Base-by-base conservation (phyloP, 2,329 filamentous ascomycete genomes). In the Periconia macrospinosa region DNA sequence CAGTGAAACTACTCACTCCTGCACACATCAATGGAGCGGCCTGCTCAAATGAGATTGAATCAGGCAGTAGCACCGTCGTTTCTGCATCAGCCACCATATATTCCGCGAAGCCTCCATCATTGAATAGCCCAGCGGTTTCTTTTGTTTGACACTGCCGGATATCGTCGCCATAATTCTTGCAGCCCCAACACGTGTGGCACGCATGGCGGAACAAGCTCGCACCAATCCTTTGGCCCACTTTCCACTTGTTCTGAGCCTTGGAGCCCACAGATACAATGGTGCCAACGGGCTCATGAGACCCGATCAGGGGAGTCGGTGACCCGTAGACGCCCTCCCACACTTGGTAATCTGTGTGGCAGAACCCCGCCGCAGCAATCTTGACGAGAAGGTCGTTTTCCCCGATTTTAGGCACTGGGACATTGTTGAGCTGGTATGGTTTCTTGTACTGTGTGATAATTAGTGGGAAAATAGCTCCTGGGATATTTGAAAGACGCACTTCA, bases 281-380 rank as follows among this genome's bases (percentile, higher is more conserved):
- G 17, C 83, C 83, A 15, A 81, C 71, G 17, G 82, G 82, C 68
- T 86, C 83, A 48, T 63, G 60, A 1, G 57, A 62, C 27, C 50
- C 54, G 64, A 77, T 85, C 52, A 76, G 75, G 0, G 84, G 83
- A 1, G 86, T 73, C 2, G 67, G 51, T 0, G 77, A 76, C 7
- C 65, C 68, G 65, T 86, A 80, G 44, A 77, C 68, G 45, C 84
- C 84, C 1, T 73, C 62, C 7, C 63, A 60, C 3, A 85, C 82
- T 80, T 86, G 83, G 55, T 70, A 69, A 71, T 87, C 84, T 1
- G 85, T 86, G 72, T 87, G 84, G 72, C 84, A 87, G 63, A 85
- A 79, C 1, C 82, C 84, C 10, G 82, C 83, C 15, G 83, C 82
- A 50, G 81, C 83, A 48, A 85, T 75, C 66, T 83, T 84, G 62